Evolutionary conservation across 257 asterid species (phyloP).

Genomic region (Avicennia marina): DNA sequence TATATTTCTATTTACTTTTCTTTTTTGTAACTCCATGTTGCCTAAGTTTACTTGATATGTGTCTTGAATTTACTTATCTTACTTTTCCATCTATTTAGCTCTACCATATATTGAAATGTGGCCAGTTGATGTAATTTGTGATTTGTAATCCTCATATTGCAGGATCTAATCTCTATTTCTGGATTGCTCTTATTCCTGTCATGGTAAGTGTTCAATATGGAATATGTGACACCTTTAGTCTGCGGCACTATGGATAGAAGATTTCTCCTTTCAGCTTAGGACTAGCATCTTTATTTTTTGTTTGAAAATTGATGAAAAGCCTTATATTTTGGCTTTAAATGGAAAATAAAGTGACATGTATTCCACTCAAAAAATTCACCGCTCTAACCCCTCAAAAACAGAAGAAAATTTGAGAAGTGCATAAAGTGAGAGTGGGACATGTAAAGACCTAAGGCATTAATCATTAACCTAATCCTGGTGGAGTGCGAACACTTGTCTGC

Average conservation of each 20-base stretch:
- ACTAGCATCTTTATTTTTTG: neutral
- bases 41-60: too few species aligned
- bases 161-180: conserved; percentile 94
- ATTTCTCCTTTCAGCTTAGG: neutral
- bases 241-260: neutral
- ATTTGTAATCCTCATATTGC: conserved; percentile 25
- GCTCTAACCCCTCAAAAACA: too few species aligned
- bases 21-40: too few species aligned
- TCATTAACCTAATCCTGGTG: neutral
- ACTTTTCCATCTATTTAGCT: too few species aligned
- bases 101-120: neutral
- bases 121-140: conserved; percentile 19
- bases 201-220: conserved; percentile 45
- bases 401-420: too few species aligned
- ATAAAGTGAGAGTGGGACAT: too few species aligned
- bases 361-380: too few species aligned
- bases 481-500: neutral
- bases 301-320: neutral
- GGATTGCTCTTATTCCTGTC: conserved; percentile 86
- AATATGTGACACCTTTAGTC: neutral
- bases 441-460: too few species aligned
- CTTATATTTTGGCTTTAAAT: too few species aligned
- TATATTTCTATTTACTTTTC: too few species aligned
- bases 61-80: too few species aligned
- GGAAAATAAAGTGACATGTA: too few species aligned